Evolutionary conservation across 768 basidiomycete genomes (phyloP).

Genomic region (Leccinum pellstonianum): DNA sequence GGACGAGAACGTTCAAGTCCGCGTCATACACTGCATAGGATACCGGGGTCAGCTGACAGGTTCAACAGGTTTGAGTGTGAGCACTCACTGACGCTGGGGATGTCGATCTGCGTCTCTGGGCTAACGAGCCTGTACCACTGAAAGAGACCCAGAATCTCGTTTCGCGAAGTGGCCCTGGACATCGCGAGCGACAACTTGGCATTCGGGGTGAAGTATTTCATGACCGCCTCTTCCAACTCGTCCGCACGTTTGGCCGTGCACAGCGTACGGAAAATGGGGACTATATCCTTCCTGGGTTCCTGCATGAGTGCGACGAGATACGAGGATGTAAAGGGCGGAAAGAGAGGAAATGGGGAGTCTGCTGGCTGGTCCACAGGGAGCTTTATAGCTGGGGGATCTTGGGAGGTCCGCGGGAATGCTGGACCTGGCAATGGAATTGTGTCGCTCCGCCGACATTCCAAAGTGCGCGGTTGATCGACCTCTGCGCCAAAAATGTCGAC

Average conservation of each 20-base stretch:
- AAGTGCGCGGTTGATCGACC: not conserved
- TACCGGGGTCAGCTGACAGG: constrained; percentile 1
- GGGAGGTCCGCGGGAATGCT: not conserved
- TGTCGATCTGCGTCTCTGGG: constrained; percentile 43
- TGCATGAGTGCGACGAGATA: constrained; percentile 43
- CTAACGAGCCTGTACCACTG: constrained; percentile 71
- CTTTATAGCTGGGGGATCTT: constrained; percentile 18
- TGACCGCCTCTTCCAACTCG: constrained; percentile 45
- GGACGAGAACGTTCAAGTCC: constrained; percentile 38
- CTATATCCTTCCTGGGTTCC: constrained; percentile 52
- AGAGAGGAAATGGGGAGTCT: not conserved
- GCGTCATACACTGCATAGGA: constrained; percentile 47
- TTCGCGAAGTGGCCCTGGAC: constrained; percentile 54
- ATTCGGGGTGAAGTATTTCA: constrained; percentile 51
- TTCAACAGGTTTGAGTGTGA: not conserved
- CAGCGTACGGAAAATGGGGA: constrained; percentile 42
- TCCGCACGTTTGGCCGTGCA: constrained; percentile 50
- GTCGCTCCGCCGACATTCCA: constrained; percentile 10
- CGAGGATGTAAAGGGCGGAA: not conserved
- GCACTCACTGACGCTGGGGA: constrained; percentile 45
- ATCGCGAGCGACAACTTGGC: constrained; percentile 61
- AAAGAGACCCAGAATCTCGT: constrained; percentile 50
- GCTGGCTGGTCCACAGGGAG: not conserved
- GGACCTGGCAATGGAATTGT: not conserved
- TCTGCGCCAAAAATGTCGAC: not conserved